Base-by-base conservation (phyloP, 192 early-diverging fungal genomes). In the Diversispora epigaea region DNA sequence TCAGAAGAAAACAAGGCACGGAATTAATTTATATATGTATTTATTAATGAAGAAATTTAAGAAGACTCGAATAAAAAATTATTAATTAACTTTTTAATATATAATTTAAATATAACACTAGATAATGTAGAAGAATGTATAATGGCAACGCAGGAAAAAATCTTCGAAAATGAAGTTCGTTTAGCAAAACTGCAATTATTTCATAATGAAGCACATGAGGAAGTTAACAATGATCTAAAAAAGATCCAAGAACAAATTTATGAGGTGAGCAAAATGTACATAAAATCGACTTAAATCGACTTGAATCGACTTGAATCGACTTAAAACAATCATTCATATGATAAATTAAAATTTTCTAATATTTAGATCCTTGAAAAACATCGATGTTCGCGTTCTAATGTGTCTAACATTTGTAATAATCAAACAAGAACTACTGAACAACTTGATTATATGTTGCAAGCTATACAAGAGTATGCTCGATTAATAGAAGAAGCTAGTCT, bases 381-480 rank as follows among this genome's bases (percentile, higher is more conserved):
- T 75, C 73, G 46, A 19, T 12, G 6, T 10, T 19, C 73, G 6
- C 43, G 46, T 43, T 41, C 61, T 39, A 75, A 49, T 9, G 9
- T 55, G 46, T 3, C 55, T 15, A 75, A 64, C 19, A 21, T 75
- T 64, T 40, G 19, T 54, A 39, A 64, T 49, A 75, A 52, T 65
- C 73, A 75, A 44, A n/a, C 61, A n/a, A 62, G 15, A 43, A 64
- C 73, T 64, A 15, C 44, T 4, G 60, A 75, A 55, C 61, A 75
- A 54, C 61, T 75, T 54, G 73, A 75, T 10, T 14, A 64, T 32
- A 75, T 75, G 73, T 54, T 75, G 43, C 61, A 75, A 64, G 73
- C 73, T 75, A 75, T 75, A 54, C 73, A 65, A 17, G 73, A 75
- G 41, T 75, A 75, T 64, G 73, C 73, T 54, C 60, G 73, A 40